Conservation (phyloP, 257 asterid genomes). For the Penstemon eatonii region DNA sequence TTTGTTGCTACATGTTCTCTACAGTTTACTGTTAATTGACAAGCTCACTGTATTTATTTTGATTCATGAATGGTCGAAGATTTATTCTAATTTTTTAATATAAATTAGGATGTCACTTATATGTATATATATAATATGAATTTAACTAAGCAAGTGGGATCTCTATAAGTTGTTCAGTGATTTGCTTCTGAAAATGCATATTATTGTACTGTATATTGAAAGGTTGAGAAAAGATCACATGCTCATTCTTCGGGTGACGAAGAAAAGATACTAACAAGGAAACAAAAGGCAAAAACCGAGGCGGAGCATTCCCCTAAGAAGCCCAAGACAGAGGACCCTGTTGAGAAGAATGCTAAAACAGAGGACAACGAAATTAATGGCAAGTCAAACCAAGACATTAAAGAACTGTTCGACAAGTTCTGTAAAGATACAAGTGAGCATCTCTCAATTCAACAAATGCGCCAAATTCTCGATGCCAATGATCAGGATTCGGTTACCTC, state of each 20-base stretch:
- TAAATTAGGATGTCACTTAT: too few relatives aligned
- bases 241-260: slow-evolving; percentile 49
- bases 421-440: slow-evolving; percentile 61
- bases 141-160: neutral
- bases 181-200: neutral
- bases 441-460: slow-evolving; percentile 76
- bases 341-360: neutral
- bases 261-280: slow-evolving; percentile 61
- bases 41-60: neutral
- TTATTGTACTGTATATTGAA: neutral
- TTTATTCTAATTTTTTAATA: too few relatives aligned
- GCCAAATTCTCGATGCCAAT: slow-evolving; percentile 65
- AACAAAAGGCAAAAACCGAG: slow-evolving; percentile 69
- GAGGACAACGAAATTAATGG: slow-evolving; percentile 21
- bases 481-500: slow-evolving; percentile 47
- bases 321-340: slow-evolving; percentile 38
- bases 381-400: slow-evolving; percentile 41
- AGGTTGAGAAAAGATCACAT: slow-evolving; percentile 64
- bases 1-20: neutral
- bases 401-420: slow-evolving; percentile 58
- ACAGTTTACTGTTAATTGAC: too few relatives aligned
- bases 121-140: neutral
- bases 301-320: slow-evolving; percentile 55
- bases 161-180: neutral
- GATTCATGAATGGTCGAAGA: too few relatives aligned